Percentiles rank a stretch among this genome's conserved stretches.
These are phyloP conservation scores for Morella rubra DNA, from an alignment of 306 rosid species.

Conservation along the genomic window DNA sequence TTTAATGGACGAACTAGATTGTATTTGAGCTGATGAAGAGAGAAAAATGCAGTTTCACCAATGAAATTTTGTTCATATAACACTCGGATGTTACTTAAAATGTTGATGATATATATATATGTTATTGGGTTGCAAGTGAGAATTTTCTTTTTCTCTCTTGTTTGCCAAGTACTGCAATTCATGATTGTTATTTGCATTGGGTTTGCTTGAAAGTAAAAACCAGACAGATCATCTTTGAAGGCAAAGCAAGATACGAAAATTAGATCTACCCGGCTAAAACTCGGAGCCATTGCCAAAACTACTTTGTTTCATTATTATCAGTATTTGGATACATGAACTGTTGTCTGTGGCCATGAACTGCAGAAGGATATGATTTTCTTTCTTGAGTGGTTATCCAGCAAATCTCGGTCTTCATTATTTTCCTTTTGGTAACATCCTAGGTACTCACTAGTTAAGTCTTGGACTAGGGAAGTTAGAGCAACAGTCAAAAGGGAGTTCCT, in stretches of 20 bases:
- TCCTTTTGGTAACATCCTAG: too few species aligned
- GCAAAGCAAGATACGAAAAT: not conserved
- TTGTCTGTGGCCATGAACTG: not conserved
- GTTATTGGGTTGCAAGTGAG: not conserved
- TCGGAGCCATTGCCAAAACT: not conserved
- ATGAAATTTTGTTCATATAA: not conserved
- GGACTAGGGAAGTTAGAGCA: too few species aligned
- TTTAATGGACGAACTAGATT: conserved; percentile 21
- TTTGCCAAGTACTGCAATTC: not conserved
- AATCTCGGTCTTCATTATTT: too few species aligned
- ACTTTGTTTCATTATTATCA: not conserved
- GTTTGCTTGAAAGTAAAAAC: not conserved
- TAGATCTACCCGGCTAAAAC: not conserved
- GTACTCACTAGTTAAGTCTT: too few species aligned
- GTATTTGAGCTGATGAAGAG: conserved; percentile 31
- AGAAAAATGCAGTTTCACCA: conserved; percentile 30
- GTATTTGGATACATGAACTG: not conserved
- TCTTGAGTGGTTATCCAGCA: too few species aligned
- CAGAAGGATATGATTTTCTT: too few species aligned
- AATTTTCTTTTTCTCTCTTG: not conserved
- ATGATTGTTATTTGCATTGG: not conserved
- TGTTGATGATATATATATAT: too few species aligned
- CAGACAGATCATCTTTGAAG: not conserved
- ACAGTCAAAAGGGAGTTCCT: too few species aligned
- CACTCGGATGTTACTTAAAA: too few species aligned